phyloP scores from a whole-genome alignment of 78 protist genomes.

The Dictyostelium firmibasis region DNA sequence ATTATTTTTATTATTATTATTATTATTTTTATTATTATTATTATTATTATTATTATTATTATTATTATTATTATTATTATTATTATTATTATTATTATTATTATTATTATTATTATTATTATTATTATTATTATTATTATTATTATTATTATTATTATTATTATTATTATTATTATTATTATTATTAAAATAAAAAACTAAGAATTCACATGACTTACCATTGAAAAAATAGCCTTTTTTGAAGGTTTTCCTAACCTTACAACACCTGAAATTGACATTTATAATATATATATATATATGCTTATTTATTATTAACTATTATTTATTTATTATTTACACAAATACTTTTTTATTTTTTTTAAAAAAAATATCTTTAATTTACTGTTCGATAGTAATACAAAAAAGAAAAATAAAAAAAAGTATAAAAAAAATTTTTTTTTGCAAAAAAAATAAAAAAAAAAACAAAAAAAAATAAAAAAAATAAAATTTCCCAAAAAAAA shows the following conservation, averaged over 20 bases:
- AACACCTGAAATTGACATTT: slow-evolving; percentile 61
- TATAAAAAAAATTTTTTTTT: too few relatives aligned
- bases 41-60: too few relatives aligned
- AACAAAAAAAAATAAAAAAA: too few relatives aligned
- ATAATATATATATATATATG: neutral
- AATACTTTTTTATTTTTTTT: too few relatives aligned
- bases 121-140: too few relatives aligned
- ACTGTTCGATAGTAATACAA: neutral
- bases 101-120: too few relatives aligned
- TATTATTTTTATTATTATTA: neutral
- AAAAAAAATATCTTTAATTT: too few relatives aligned
- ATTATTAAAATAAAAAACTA: too few relatives aligned
- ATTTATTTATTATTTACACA: neutral
- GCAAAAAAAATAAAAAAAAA: too few relatives aligned
- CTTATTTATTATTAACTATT: neutral
- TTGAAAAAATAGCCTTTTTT: slow-evolving; percentile 58
- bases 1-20: neutral
- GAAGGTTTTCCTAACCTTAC: slow-evolving; percentile 65
- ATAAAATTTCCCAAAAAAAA: too few relatives aligned
- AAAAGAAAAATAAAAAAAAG: too few relatives aligned
- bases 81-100: neutral
- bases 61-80: neutral
- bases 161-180: neutral
- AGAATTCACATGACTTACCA: slow-evolving; percentile 8
- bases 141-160: neutral